Evolutionary conservation across 768 basidiomycete genomes (phyloP), one percentile per base, ranked within the genome.

Genomic region (Suillus hirtellus): DNA sequence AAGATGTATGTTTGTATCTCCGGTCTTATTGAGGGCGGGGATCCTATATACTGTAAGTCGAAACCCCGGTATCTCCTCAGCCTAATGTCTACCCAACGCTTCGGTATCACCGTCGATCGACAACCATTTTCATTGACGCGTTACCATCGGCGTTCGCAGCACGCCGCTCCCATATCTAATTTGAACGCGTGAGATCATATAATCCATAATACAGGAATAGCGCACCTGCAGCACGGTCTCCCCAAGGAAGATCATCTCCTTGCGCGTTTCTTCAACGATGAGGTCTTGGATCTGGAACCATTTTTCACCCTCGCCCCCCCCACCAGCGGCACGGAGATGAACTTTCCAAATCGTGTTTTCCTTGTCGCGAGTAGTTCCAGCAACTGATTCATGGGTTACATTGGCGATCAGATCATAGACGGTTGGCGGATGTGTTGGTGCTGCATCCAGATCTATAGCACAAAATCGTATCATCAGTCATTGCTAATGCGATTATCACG

Each of bases 261-360:
- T 94, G 63, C 95, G 82, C n/a, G 93, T 92, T 71, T 99, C 96
- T 73, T 95, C 91, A 11, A 99, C 96, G 65, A 96, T 92, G 63
- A 99, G 81, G 79, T 99, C 96, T 76, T 98, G 95, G 58, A 99
- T 89, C 80, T 94, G 89, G 75, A 93, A 91, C 97, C 97, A 99
- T 72, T 90, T 93, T 76, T 98, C 96, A 58, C 80, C 83, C 66
- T 95, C 92, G 42, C 88, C 90, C 17, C 88, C 89, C 58, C 88
- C 89, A 19, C 87, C 85, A 35, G 86, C 86, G 58, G 87, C 88
- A 64, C 90, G 85, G 59, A 95, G 82, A 76, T 96, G 92, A 35
- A 88, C 90, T 75, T 99, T 98, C 93, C 95, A 96, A 19, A 91
- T 87, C 17, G 95, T 95, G 62, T 88, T 90, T 67, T 90, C 92